These are phyloP conservation scores for Triangularia setosa DNA, from an alignment of 2,329 filamentous ascomycete species.

Conservation along the genomic window DNA sequence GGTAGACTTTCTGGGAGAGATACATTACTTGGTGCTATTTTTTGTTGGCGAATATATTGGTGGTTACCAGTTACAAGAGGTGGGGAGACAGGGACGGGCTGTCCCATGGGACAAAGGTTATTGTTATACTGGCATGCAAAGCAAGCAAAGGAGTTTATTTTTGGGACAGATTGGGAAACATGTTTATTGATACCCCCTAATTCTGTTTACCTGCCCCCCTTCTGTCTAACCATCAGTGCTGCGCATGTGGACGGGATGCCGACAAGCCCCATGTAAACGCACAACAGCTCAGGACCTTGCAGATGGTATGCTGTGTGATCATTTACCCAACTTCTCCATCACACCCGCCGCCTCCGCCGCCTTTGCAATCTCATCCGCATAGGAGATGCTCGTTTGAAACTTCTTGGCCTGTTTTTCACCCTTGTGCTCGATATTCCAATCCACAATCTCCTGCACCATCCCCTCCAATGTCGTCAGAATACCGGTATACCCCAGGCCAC, in stretches of 20 bases:
- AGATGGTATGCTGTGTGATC: background rate
- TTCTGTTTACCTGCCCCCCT: background rate
- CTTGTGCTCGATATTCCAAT: slow-evolving; percentile 40
- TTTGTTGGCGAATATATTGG: no score
- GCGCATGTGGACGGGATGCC: no score
- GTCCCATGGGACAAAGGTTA: background rate
- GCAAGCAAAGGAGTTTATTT: background rate
- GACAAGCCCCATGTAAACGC: no score
- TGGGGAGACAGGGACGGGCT: background rate
- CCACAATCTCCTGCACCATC: slow-evolving; percentile 37
- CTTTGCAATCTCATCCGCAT: slow-evolving; percentile 38
- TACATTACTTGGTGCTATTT: no score
- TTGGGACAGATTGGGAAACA: background rate
- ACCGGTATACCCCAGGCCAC: slow-evolving; percentile 39
- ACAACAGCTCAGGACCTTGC: no score
- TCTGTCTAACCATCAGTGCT: no score
- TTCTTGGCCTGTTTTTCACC: slow-evolving; percentile 23
- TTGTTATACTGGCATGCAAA: background rate
- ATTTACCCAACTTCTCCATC: background rate
- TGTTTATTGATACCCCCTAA: background rate
- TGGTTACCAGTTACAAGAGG: background rate
- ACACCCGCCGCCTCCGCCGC: slow-evolving; percentile 10
- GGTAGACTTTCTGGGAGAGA: slow-evolving; percentile 26
- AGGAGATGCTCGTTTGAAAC: slow-evolving; percentile 37
- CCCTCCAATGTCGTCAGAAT: slow-evolving; percentile 39